Base-by-base conservation (phyloP, 169 alveolate genomes). In the Cryptosporidium xiaoi region DNA sequence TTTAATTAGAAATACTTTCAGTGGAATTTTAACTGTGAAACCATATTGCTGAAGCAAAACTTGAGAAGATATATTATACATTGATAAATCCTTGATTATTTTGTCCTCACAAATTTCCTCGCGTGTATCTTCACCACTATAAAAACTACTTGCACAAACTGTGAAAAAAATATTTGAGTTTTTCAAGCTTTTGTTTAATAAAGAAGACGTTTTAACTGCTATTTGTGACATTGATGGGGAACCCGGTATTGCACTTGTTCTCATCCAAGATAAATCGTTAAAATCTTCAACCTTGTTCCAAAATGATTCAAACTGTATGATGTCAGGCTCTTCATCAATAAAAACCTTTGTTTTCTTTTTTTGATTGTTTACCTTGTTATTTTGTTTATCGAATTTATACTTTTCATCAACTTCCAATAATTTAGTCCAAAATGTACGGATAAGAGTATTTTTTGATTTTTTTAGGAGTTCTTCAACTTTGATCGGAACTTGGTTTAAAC, bases 141-240 rank as follows among this genome's bases (percentile, higher is more conserved):
- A 27, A 62, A 44, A 77, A 34, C 87, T 77, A 44, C 64, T 77
- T 20, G 77, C 56, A 60, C 87, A 77, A 60, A 77, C 33, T 2
- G 60, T 29, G 36, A 60, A 77, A 33, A 56, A 60, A 0, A 60
- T 33, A n/a, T 77, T 62, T n/a, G 71, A 65, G 18, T 56, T 62
- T 60, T 36, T 77, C 64, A 77, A 31, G 31, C 44, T 40, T 60
- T 51, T 55, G 55, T 62, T 50, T 40, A 77, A 20, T 62, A 77
- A 36, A 24, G 46, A 31, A 13, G 77, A 34, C 29, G 87, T 20
- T 27, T 56, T 77, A 3, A 60, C 2, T 27, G 87, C 87, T 46
- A 77, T 60, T 77, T 77, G 87, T 18, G 87, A 77, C 77, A 62
- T 60, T 36, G 87, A 77, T 20, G 87, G 87, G 8, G 77, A 77